Percentiles rank a stretch among this genome's conserved stretches.
These are phyloP conservation scores for Avena atlantica DNA, from an alignment of 176 grass and related monocot genomes.

Conservation along the genomic window DNA sequence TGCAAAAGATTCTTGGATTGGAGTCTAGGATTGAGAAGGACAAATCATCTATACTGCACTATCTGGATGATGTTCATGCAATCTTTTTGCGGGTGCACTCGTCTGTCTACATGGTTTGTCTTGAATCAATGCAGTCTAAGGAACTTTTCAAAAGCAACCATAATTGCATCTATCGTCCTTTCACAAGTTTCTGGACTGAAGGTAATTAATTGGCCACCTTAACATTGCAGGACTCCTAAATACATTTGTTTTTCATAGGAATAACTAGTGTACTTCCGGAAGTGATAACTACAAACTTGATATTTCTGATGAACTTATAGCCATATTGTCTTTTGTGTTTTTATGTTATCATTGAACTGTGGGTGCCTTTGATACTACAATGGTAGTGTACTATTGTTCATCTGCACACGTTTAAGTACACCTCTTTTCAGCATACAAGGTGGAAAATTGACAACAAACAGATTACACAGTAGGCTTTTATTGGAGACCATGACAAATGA, in stretches of 20 bases:
- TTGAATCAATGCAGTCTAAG: conserved; percentile 1
- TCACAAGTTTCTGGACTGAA: conserved; percentile 11
- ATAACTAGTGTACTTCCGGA: background rate
- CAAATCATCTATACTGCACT: background rate
- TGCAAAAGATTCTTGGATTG: conserved; percentile 17
- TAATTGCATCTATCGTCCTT: background rate
- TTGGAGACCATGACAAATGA: background rate
- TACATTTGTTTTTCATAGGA: background rate
- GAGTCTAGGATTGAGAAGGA: background rate
- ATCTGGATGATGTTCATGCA: background rate
- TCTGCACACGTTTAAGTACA: background rate
- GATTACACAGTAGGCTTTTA: background rate
- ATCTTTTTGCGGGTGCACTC: background rate
- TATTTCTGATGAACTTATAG: background rate
- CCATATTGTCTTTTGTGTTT: background rate
- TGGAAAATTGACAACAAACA: background rate
- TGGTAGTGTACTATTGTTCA: background rate
- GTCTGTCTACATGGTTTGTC: background rate
- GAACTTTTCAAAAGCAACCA: background rate
- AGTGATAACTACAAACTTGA: background rate
- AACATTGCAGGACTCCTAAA: background rate
- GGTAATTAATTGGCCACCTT: background rate
- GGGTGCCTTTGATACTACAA: background rate
- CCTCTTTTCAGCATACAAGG: background rate
- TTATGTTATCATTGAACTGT: background rate